Conservation (phyloP, 2,329 filamentous ascomycete genomes). For the Tothia fuscella region DNA sequence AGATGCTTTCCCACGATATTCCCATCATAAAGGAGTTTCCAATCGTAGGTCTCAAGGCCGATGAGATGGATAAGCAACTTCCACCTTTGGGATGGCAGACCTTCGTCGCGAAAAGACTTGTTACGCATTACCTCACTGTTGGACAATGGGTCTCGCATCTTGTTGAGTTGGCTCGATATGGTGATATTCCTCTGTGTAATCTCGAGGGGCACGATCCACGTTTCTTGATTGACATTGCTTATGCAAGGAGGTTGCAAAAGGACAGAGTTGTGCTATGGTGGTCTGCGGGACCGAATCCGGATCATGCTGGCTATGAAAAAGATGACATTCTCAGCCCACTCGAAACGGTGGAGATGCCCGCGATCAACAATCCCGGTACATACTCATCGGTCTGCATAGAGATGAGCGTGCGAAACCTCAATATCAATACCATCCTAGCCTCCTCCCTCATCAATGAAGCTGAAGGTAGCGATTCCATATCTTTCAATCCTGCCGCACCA, state of each 20-base stretch:
- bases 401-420: slow-evolving; percentile 81
- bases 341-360: slow-evolving; percentile 83
- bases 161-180: slow-evolving; percentile 77
- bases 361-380: slow-evolving; percentile 83
- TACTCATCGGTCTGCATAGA: slow-evolving; percentile 97
- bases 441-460: slow-evolving; percentile 94
- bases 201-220: slow-evolving; percentile 87
- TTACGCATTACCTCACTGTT: slow-evolving; percentile 85
- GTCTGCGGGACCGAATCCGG: slow-evolving; percentile 75
- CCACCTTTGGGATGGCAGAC: slow-evolving; percentile 90
- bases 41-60: slow-evolving; percentile 66
- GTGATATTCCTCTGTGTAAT: slow-evolving; percentile 90
- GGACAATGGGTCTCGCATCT: slow-evolving; percentile 86
- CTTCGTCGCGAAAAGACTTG: slow-evolving; percentile 73
- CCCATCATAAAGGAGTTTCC: slow-evolving; percentile 76
- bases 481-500: slow-evolving; percentile 65
- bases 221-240: slow-evolving; percentile 91
- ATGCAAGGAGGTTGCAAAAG: slow-evolving; percentile 76
- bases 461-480: slow-evolving; percentile 76
- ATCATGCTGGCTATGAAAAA: slow-evolving; percentile 90
- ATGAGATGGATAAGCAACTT: slow-evolving; percentile 72
- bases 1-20: slow-evolving; percentile 71
- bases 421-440: slow-evolving; percentile 95
- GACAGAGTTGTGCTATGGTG: slow-evolving; percentile 96
- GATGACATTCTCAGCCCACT: slow-evolving; percentile 77